A percentile compares a stretch with the other conserved stretches of the same genome.
Evolutionary conservation across 345 rosid genomes (phyloP).

Genomic region (Geranium rotundifolium): DNA sequence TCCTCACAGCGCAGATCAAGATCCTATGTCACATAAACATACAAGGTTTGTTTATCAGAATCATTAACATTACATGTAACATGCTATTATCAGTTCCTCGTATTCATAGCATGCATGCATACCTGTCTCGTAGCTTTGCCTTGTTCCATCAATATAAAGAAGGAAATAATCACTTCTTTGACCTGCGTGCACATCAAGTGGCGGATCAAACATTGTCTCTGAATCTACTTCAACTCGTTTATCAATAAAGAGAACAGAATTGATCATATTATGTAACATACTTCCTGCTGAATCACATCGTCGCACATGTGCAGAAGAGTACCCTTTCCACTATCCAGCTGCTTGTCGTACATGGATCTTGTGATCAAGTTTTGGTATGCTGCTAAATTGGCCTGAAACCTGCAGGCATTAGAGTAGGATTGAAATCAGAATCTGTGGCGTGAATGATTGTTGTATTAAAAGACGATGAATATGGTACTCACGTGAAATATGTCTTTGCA

Average conservation of each 20-base stretch:
- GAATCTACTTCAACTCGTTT: background rate
- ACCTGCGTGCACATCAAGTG: slow-evolving; percentile 64
- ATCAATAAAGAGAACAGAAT: too few relatives aligned
- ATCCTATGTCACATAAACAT: slow-evolving; percentile 37
- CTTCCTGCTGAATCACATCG: slow-evolving; percentile 98
- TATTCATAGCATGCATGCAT: background rate
- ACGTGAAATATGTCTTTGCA: slow-evolving; percentile 66
- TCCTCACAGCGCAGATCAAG: slow-evolving; percentile 78
- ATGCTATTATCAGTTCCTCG: background rate
- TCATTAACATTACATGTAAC: background rate
- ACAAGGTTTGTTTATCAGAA: slow-evolving; percentile 2
- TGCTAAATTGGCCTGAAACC: slow-evolving; percentile 83
- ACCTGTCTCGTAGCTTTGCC: slow-evolving; percentile 90
- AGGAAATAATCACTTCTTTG: slow-evolving; percentile 81
- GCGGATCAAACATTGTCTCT: background rate
- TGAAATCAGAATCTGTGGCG: background rate
- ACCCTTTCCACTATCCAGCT: slow-evolving; percentile 92
- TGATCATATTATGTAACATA: slow-evolving; percentile 20
- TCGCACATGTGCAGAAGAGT: slow-evolving; percentile 94
- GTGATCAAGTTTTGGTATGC: slow-evolving; percentile 83
- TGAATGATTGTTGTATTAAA: too few relatives aligned
- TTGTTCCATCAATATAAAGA: slow-evolving; percentile 90
- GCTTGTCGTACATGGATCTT: slow-evolving; percentile 93
- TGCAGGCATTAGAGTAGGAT: slow-evolving; percentile 17
- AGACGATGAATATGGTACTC: background rate